A percentile compares a stretch with the other conserved stretches of the same genome.
Conservation (phyloP, 768 basidiomycete genomes). For the Dendrothele bispora region DNA sequence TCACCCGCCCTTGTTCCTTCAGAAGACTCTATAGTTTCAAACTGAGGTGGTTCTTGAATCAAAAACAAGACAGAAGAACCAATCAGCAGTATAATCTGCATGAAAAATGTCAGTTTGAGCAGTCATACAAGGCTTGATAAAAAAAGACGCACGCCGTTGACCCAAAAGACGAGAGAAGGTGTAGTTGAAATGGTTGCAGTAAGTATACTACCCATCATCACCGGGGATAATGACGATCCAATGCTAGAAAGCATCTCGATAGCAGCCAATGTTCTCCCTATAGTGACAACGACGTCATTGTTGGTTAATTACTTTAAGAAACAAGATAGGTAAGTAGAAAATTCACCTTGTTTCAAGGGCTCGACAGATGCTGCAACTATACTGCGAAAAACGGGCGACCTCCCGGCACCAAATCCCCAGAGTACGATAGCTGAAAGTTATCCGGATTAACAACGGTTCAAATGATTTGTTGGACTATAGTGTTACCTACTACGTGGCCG, state of each 20-base stretch:
- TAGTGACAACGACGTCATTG: background rate
- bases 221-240: slow-evolving; percentile 21
- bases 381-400: slow-evolving; percentile 21
- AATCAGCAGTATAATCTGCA: background rate
- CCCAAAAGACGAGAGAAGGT: slow-evolving; percentile 1
- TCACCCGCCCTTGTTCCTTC: no score
- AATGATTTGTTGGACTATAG: no score
- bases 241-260: slow-evolving; percentile 23
- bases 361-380: slow-evolving; percentile 25
- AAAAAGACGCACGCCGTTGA: background rate
- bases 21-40: no score
- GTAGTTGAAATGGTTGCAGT: slow-evolving; percentile 6
- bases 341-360: slow-evolving; percentile 25
- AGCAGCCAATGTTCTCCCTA: slow-evolving; percentile 28
- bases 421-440: slow-evolving; percentile 14
- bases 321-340: background rate
- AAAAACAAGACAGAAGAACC: background rate
- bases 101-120: background rate
- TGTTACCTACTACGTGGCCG: no score
- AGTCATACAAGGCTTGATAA: background rate
- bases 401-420: slow-evolving; percentile 16
- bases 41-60: slow-evolving; percentile 1
- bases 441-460: no score
- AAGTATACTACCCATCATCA: slow-evolving; percentile 29
- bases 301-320: background rate